phyloP scores from a whole-genome alignment of 1,284 basidiomycete species.

The Irpex sp. region DNA sequence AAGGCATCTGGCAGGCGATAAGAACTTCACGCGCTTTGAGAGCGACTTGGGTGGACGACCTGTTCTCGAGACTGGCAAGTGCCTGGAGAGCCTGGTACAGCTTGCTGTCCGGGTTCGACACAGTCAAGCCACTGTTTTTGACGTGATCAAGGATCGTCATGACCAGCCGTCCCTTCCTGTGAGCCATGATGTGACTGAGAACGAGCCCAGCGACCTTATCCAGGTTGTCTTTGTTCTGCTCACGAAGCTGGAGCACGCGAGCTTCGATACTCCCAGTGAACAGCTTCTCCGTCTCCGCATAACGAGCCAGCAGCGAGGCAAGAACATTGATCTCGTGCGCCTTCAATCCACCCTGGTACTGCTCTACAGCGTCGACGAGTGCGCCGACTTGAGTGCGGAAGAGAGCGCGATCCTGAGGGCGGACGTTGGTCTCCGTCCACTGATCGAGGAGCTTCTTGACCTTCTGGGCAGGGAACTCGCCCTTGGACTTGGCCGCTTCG shows the following conservation, averaged over 20 bases:
- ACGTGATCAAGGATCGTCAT: constrained; percentile 84
- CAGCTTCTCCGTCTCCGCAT: constrained; percentile 83
- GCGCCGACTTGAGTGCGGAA: constrained; percentile 70
- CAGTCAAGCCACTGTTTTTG: constrained; percentile 70
- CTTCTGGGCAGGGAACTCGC: constrained; percentile 81
- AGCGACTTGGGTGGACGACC: constrained; percentile 83
- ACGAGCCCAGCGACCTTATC: constrained; percentile 87
- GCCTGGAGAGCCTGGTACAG: constrained; percentile 72
- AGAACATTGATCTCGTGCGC: constrained; percentile 81
- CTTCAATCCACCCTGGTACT: constrained; percentile 81
- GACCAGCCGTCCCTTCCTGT: constrained; percentile 88
- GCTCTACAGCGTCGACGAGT: constrained; percentile 76
- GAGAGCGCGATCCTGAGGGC: constrained; percentile 72
- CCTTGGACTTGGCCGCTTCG: constrained; percentile 69
- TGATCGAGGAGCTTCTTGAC: constrained; percentile 83
- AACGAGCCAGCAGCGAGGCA: constrained; percentile 67
- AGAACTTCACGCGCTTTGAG: constrained; percentile 97
- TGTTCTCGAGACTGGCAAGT: constrained; percentile 83
- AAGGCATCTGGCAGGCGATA: constrained; percentile 94
- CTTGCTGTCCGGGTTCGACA: constrained; percentile 65
- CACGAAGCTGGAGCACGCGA: constrained; percentile 84
- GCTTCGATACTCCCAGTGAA: constrained; percentile 94
- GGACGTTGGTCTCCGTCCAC: constrained; percentile 79
- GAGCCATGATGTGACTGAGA: constrained; percentile 93
- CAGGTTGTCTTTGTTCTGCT: constrained; percentile 88